Conservation (phyloP, 2,329 filamentous ascomycete genomes). For the Phyllachora maydis region DNA sequence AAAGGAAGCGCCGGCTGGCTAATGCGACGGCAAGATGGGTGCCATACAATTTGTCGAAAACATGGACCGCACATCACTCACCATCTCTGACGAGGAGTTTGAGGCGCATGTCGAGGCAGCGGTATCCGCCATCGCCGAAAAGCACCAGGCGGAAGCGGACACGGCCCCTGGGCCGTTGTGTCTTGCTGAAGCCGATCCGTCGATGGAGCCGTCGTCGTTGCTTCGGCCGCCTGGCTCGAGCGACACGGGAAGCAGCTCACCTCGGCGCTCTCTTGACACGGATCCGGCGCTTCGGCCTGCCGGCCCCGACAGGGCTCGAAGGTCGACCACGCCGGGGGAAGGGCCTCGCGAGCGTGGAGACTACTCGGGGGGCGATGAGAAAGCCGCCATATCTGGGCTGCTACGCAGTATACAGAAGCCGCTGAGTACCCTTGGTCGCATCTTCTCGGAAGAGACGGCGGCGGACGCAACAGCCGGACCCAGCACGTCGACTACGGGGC, state of each 20-base stretch:
- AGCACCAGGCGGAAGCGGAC: conserved; percentile 47
- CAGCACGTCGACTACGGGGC: conserved; percentile 15
- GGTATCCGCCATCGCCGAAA: conserved; percentile 87
- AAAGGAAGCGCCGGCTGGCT: neutral
- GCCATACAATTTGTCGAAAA: conserved; percentile 94
- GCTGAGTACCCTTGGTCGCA: conserved; percentile 76
- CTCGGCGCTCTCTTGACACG: conserved; percentile 20
- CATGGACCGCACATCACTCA: conserved; percentile 81
- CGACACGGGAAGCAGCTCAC: no score
- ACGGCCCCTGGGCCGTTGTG: conserved; percentile 22
- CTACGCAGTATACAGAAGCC: conserved; percentile 82
- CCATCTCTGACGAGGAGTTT: conserved; percentile 87
- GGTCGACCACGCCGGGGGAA: conserved; percentile 32
- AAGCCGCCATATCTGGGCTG: conserved; percentile 64
- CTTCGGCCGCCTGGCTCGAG: no score
- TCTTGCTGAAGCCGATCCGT: no score
- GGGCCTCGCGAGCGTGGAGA: conserved; percentile 19
- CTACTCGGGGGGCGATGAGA: conserved; percentile 45
- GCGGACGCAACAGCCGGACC: conserved; percentile 12
- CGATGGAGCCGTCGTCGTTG: no score
- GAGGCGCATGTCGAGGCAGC: conserved; percentile 91
- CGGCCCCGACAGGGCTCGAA: conserved; percentile 29
- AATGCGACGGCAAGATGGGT: conserved; percentile 44
- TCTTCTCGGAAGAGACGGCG: conserved; percentile 56
- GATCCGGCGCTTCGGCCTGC: conserved; percentile 10